Evolutionary conservation across 331 rosid species (phyloP).

Genomic region (Malus hybrid): DNA sequence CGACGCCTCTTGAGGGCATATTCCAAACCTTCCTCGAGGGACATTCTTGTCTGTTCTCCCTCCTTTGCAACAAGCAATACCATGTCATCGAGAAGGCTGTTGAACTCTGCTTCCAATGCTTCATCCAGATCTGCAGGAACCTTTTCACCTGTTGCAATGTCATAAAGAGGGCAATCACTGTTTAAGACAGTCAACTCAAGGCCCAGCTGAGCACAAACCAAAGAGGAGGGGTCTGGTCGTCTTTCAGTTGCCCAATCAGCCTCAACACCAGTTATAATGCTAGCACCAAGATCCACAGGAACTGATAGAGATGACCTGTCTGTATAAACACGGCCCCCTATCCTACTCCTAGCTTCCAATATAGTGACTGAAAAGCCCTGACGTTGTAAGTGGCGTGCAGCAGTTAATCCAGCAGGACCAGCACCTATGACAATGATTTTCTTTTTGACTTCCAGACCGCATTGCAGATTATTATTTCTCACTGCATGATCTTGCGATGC

Average conservation of each 20-base stretch:
- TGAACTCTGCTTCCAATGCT: slow-evolving; percentile 90
- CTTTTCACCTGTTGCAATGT: slow-evolving; percentile 64
- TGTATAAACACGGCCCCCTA: slow-evolving; percentile 95
- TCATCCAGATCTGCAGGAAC: slow-evolving; percentile 94
- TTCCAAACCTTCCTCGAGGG: slow-evolving; percentile 98
- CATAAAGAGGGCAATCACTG: slow-evolving; percentile 98
- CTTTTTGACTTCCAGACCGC: slow-evolving; percentile 46
- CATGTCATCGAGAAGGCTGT: slow-evolving; percentile 97
- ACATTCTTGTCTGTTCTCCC: slow-evolving; percentile 78
- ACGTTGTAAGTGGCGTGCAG: slow-evolving; percentile 94
- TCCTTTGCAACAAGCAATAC: slow-evolving; percentile 71
- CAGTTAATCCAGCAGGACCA: slow-evolving; percentile 99
- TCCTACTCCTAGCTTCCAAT: slow-evolving; percentile 87
- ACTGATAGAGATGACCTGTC: slow-evolving; percentile 87
- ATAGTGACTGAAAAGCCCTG: slow-evolving; percentile 79
- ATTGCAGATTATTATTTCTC: slow-evolving; percentile 22
- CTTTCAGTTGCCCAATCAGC: slow-evolving; percentile 98
- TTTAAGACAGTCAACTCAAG: slow-evolving; percentile 83
- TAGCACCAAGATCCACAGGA: slow-evolving; percentile 99
- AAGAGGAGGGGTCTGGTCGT: slow-evolving; percentile 96
- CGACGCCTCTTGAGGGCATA: slow-evolving; percentile 83
- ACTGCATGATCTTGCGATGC: slow-evolving; percentile 28
- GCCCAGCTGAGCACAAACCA: slow-evolving; percentile 95
- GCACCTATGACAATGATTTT: slow-evolving; percentile 85
- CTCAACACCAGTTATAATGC: slow-evolving; percentile 99